These are phyloP conservation scores for Stagonosporopsis rhizophila DNA, from an alignment of 2,329 filamentous ascomycete genomes.

Conservation along the genomic window DNA sequence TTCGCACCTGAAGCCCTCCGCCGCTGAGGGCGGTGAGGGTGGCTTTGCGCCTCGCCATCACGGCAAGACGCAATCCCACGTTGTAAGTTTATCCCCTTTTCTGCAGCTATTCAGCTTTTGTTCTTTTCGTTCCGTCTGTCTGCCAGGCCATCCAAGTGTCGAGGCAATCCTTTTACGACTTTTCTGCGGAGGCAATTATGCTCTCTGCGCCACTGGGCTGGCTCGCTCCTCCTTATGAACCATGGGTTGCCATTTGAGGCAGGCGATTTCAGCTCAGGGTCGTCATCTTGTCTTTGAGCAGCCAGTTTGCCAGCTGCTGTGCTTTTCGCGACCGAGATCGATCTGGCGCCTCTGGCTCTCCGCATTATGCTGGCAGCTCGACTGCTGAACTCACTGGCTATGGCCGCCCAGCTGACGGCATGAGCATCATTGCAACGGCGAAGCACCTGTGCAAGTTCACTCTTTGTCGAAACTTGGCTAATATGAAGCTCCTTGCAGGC, in stretches of 20 bases:
- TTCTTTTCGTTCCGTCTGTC: neutral
- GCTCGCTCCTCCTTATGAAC: neutral
- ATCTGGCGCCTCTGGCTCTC: neutral
- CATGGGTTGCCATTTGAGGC: neutral
- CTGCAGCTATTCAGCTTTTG: neutral
- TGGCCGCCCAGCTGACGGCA: neutral
- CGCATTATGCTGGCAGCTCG: neutral
- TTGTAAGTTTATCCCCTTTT: conserved; percentile 65
- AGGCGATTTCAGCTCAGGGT: neutral
- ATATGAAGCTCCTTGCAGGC: conserved; percentile 65
- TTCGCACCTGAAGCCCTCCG: conserved; percentile 77
- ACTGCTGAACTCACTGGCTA: neutral
- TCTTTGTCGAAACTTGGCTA: conserved; percentile 3
- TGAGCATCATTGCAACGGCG: neutral
- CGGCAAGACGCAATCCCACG: conserved; percentile 85
- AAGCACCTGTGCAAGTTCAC: neutral
- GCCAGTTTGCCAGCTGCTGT: neutral
- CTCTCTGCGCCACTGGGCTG: neutral
- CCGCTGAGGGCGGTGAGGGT: conserved; percentile 47
- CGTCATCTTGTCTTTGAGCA: neutral
- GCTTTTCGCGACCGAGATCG: neutral
- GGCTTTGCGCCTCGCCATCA: conserved; percentile 70
- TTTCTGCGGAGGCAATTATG: neutral
- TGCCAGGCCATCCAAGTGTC: neutral
- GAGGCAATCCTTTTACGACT: neutral